Evolutionary conservation across 2,329 filamentous ascomycete genomes (phyloP).

Genomic region (Talaromyces funiculosus): DNA sequence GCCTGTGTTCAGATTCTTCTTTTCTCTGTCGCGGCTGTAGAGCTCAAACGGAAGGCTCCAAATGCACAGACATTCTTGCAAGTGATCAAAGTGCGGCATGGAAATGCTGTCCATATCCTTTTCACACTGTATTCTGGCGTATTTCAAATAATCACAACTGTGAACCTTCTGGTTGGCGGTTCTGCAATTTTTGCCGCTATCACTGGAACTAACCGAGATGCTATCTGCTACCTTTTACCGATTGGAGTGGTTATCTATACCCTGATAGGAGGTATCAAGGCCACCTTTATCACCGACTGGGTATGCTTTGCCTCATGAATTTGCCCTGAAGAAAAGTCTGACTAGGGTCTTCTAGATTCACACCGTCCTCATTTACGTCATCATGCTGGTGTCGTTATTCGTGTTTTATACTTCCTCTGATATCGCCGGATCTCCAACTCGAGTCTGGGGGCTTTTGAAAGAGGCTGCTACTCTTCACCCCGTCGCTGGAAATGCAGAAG

Average conservation of each 20-base stretch:
- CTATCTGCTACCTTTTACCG: slow-evolving; percentile 17
- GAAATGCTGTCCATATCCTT: background rate
- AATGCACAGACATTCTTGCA: slow-evolving; percentile 13
- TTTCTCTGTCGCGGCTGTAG: background rate
- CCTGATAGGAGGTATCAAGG: slow-evolving; percentile 45
- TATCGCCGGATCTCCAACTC: background rate
- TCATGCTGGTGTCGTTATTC: slow-evolving; percentile 38
- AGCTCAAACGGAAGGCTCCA: slow-evolving; percentile 3
- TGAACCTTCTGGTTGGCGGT: slow-evolving; percentile 2
- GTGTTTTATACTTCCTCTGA: background rate
- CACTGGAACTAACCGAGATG: slow-evolving; percentile 32
- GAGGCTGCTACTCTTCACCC: slow-evolving; percentile 17
- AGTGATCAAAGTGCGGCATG: slow-evolving; percentile 5
- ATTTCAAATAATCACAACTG: background rate
- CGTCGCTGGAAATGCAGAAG: slow-evolving; percentile 43
- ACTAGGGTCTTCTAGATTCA: slow-evolving; percentile 30
- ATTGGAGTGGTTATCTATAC: slow-evolving; percentile 45
- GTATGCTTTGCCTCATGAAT: background rate
- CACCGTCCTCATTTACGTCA: slow-evolving; percentile 41
- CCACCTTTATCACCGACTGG: slow-evolving; percentile 46
- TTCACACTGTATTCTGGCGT: slow-evolving; percentile 4
- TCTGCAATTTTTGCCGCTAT: slow-evolving; percentile 26
- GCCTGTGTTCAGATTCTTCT: background rate
- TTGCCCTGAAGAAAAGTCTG: no score
- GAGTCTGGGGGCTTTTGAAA: background rate